Evolutionary conservation across 2,329 filamentous ascomycete genomes (phyloP).

Genomic region (Colletotrichum zoysiae): DNA sequence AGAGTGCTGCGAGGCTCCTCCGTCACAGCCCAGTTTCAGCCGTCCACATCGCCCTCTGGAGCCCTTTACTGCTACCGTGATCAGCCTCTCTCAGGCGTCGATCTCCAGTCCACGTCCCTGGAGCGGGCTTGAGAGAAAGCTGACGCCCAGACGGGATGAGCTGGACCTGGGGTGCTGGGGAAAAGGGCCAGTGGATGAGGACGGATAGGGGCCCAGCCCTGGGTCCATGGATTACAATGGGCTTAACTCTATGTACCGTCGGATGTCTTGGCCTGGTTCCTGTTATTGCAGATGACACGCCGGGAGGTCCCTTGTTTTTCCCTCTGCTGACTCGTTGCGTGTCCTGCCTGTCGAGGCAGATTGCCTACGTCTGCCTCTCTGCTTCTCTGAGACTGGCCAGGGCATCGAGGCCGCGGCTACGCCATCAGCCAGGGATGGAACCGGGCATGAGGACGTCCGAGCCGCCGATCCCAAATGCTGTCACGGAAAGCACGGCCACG

Average conservation of each 20-base stretch:
- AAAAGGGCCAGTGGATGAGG: background rate
- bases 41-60: slow-evolving; percentile 13
- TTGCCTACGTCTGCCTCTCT: background rate
- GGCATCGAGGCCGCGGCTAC: slow-evolving; percentile 20
- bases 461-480: slow-evolving; percentile 32
- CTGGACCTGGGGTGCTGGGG: slow-evolving; percentile 6
- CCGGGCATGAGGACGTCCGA: slow-evolving; percentile 29
- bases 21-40: slow-evolving; percentile 41
- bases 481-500: slow-evolving; percentile 8
- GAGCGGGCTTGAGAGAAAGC: slow-evolving; percentile 10
- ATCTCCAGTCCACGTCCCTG: slow-evolving; percentile 15
- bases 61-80: slow-evolving; percentile 5
- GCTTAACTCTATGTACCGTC: background rate
- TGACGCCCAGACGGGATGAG: background rate
- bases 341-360: slow-evolving; percentile 3
- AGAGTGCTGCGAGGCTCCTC: slow-evolving; percentile 30
- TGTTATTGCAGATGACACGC: slow-evolving; percentile 28
- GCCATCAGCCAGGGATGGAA: slow-evolving; percentile 28
- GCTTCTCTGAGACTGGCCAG: background rate
- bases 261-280: slow-evolving; percentile 27
- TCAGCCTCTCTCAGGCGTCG: slow-evolving; percentile 27
- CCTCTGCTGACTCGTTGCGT: slow-evolving; percentile 17
- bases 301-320: slow-evolving; percentile 21
- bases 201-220: slow-evolving; percentile 7
- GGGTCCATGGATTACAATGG: slow-evolving; percentile 6